These are phyloP conservation scores for Neotropicomus parvogracilis DNA, from an alignment of 1,284 basidiomycete genomes.

Conservation along the genomic window DNA sequence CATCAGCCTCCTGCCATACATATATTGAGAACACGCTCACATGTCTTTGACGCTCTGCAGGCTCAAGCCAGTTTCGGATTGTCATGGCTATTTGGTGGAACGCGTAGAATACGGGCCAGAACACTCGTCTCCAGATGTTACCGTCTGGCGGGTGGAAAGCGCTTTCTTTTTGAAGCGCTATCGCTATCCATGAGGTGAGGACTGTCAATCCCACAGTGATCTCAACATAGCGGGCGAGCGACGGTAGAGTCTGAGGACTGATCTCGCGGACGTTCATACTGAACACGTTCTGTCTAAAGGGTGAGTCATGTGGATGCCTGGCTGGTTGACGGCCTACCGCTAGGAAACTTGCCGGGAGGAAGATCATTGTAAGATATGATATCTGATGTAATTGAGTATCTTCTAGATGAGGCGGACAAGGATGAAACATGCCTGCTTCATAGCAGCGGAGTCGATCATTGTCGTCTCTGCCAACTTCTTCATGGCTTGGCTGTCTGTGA, in stretches of 20 bases:
- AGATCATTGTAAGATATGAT: conserved; percentile 30
- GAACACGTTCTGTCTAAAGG: conserved; percentile 29
- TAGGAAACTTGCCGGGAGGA: conserved; percentile 29
- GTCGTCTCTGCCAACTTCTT: conserved; percentile 44
- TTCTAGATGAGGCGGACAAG: background rate
- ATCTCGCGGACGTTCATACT: conserved; percentile 42
- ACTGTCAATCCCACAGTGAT: conserved; percentile 45
- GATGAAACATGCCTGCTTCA: conserved; percentile 40
- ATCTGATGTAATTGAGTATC: conserved; percentile 23
- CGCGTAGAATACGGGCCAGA: conserved; percentile 20
- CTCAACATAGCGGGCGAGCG: conserved; percentile 40
- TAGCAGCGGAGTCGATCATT: conserved; percentile 46
- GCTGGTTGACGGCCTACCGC: conserved; percentile 34
- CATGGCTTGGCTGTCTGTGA: conserved; percentile 46
- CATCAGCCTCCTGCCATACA: background rate
- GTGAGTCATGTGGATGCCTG: background rate
- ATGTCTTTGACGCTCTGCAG: background rate
- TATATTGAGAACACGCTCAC: conserved; percentile 13
- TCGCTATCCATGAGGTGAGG: conserved; percentile 47
- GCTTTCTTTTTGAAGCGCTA: conserved; percentile 31
- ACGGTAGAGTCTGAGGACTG: conserved; percentile 23
- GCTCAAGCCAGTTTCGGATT: background rate
- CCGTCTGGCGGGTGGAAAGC: conserved; percentile 14
- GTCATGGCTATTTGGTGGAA: background rate
- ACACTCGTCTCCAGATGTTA: conserved; percentile 2